A percentile compares a stretch with the other conserved stretches of the same genome.
Evolutionary conservation across 106 monocot genomes (phyloP).

Genomic region (Chionographis japonica): DNA sequence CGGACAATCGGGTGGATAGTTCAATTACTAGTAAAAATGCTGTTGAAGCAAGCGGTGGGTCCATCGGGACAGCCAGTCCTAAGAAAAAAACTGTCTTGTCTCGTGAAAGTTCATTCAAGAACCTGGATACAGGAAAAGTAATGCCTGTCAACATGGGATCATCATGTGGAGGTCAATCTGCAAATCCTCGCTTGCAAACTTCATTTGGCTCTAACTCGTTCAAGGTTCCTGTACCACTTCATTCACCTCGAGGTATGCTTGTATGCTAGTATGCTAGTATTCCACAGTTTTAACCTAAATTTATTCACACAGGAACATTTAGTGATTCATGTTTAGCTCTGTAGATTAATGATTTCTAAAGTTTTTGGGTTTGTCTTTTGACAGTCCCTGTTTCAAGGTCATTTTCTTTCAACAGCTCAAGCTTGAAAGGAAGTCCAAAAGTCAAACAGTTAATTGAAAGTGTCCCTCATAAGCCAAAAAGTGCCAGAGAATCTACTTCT

Average conservation of each 20-base stretch:
- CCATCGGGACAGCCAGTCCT: constrained; percentile 17
- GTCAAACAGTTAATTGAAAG: constrained; percentile 37
- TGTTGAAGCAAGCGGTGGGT: constrained; percentile 10
- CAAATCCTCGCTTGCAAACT: constrained; percentile 19
- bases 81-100: constrained; percentile 28
- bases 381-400: constrained; percentile 50
- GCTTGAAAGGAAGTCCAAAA: constrained; percentile 31
- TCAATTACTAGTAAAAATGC: constrained; percentile 23
- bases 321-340: no score
- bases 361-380: neutral
- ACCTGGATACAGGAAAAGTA: constrained; percentile 23
- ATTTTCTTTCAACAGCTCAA: constrained; percentile 34
- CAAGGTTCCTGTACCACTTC: constrained; percentile 18
- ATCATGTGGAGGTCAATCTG: constrained; percentile 11
- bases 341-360: no score
- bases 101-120: constrained; percentile 53
- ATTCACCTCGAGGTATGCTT: constrained; percentile 46
- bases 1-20: constrained; percentile 17
- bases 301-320: no score
- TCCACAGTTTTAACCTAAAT: neutral
- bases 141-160: constrained; percentile 11
- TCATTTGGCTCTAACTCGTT: constrained; percentile 11
- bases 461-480: constrained; percentile 25
- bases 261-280: neutral
- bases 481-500: constrained; percentile 21